Percentiles rank a stretch among this genome's conserved stretches.
These are phyloP conservation scores for Populus ilicifolia DNA, from an alignment of 345 rosid species.

Conservation along the genomic window DNA sequence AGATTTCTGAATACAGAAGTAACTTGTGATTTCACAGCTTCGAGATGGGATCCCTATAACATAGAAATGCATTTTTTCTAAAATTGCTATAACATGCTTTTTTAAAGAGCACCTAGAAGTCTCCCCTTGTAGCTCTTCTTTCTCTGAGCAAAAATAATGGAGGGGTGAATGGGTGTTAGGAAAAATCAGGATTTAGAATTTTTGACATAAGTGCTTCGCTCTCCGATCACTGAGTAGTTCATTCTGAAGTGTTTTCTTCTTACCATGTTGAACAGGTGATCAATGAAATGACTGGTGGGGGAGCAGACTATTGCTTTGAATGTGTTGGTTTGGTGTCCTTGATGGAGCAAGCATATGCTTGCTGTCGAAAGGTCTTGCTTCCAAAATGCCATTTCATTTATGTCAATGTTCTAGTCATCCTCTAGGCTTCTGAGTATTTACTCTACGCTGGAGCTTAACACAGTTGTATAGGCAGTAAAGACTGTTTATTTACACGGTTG, in stretches of 20 bases:
- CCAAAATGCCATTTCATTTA: not conserved
- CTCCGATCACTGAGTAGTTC: not conserved
- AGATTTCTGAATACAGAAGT: no score
- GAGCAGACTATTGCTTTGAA: conserved; percentile 85
- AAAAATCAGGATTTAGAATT: not conserved
- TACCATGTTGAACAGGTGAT: conserved; percentile 36
- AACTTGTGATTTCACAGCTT: no score
- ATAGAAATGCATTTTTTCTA: no score
- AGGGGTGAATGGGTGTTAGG: not conserved
- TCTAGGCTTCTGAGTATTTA: not conserved
- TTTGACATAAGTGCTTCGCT: not conserved
- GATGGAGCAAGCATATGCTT: conserved; percentile 65
- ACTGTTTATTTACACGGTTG: not conserved
- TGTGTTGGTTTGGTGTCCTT: conserved; percentile 58
- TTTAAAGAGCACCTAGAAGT: no score
- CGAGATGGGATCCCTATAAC: no score
- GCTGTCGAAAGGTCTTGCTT: conserved; percentile 57
- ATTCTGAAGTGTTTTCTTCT: not conserved
- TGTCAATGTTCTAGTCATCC: no score
- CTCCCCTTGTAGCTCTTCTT: not conserved
- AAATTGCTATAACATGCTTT: no score
- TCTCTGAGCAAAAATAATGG: not conserved
- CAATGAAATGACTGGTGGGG: conserved; percentile 68
- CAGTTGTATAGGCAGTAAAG: not conserved
- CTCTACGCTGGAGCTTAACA: not conserved